phyloP scores from a whole-genome alignment of 352 stramenopile genomes.

The Aphanomyces euteiches region DNA sequence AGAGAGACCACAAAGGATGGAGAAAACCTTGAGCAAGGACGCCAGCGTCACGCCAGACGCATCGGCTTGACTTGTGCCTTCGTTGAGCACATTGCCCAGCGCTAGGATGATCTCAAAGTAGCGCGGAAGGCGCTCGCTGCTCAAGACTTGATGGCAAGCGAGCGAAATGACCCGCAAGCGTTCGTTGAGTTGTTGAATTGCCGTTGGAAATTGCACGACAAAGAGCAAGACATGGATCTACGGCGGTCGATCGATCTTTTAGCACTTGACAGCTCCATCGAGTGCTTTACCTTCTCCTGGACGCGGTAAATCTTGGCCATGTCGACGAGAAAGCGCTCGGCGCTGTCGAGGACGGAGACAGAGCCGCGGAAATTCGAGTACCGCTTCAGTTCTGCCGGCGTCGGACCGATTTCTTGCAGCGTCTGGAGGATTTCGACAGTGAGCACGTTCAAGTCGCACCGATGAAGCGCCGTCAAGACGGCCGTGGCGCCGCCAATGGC shows the following conservation, averaged over 20 bases:
- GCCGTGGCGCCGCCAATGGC: slow-evolving; percentile 41
- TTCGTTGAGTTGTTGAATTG: slow-evolving; percentile 46
- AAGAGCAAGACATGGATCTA: slow-evolving; percentile 73
- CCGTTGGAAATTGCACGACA: slow-evolving; percentile 56
- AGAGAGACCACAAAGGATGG: neutral
- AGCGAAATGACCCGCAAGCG: slow-evolving; percentile 51
- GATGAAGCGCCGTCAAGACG: slow-evolving; percentile 47
- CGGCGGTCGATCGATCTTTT: no score
- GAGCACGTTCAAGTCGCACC: slow-evolving; percentile 61
- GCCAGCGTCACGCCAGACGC: slow-evolving; percentile 61
- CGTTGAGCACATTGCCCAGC: slow-evolving; percentile 73
- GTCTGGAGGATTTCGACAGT: slow-evolving; percentile 54
- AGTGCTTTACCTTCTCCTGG: slow-evolving; percentile 55
- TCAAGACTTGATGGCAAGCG: slow-evolving; percentile 60
- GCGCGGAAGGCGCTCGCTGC: slow-evolving; percentile 62
- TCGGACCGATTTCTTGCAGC: slow-evolving; percentile 66
- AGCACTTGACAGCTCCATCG: no score
- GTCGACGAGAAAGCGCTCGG: slow-evolving; percentile 65
- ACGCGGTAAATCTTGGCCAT: slow-evolving; percentile 68
- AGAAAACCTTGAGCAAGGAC: slow-evolving; percentile 64
- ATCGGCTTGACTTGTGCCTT: slow-evolving; percentile 63
- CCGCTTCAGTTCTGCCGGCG: slow-evolving; percentile 57
- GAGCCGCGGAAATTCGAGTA: slow-evolving; percentile 66
- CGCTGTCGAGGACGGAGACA: slow-evolving; percentile 43
- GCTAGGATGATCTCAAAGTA: slow-evolving; percentile 73